Percentiles rank a stretch among this genome's conserved stretches.
Evolutionary conservation across 2,329 filamentous ascomycete species (phyloP).

Genomic region (Tolypocladium ophioglossoides): DNA sequence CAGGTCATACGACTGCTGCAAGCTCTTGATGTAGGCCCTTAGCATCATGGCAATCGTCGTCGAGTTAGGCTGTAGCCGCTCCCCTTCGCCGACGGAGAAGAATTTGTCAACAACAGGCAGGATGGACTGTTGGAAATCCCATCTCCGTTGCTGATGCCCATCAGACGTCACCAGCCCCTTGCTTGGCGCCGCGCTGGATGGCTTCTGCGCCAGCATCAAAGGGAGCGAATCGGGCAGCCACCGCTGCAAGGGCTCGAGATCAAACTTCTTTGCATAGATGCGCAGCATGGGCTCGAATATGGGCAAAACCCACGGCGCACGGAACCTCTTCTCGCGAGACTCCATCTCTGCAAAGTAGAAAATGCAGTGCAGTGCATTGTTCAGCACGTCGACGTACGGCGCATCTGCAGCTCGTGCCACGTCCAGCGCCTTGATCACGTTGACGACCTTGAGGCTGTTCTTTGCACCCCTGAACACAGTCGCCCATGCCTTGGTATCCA

Average conservation of each 20-base stretch:
- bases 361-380: slow-evolving; percentile 36
- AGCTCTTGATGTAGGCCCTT: slow-evolving; percentile 31
- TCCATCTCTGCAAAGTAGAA: slow-evolving; percentile 33
- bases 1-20: slow-evolving; percentile 28
- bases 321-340: slow-evolving; percentile 14
- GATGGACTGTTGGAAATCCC: slow-evolving; percentile 20
- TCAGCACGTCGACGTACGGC: slow-evolving; percentile 21
- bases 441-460: slow-evolving; percentile 36
- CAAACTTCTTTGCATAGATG: slow-evolving; percentile 38
- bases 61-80: slow-evolving; percentile 23
- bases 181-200: slow-evolving; percentile 3
- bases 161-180: neutral
- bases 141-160: slow-evolving; percentile 7
- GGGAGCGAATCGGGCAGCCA: slow-evolving; percentile 25
- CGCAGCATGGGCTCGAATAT: slow-evolving; percentile 37
- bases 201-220: slow-evolving; percentile 14
- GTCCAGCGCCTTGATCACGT: slow-evolving; percentile 31
- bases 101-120: slow-evolving; percentile 21
- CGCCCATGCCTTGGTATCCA: slow-evolving; percentile 57
- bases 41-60: slow-evolving; percentile 36
- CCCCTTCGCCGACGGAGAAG: slow-evolving; percentile 12
- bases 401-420: slow-evolving; percentile 38
- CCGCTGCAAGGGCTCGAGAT: slow-evolving; percentile 32
- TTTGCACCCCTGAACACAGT: slow-evolving; percentile 65
- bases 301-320: slow-evolving; percentile 22